phyloP scores from a whole-genome alignment of 176 grass and related monocot genomes.

The Olyra latifolia region DNA sequence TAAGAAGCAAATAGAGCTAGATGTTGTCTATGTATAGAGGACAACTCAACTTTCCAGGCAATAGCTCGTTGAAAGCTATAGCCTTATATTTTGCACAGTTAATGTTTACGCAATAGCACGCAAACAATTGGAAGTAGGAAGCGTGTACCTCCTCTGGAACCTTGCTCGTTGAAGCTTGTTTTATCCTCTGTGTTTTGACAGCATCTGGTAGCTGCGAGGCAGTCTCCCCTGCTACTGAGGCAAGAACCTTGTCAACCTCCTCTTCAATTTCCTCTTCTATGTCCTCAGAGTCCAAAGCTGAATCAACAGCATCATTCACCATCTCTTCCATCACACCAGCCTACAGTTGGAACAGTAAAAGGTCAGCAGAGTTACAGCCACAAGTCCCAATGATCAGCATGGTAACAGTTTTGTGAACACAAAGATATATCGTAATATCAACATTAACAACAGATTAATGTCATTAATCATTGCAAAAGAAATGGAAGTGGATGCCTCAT shows the following conservation, averaged over 20 bases:
- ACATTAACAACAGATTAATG: not conserved
- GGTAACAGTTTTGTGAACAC: not conserved
- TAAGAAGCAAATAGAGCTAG: not conserved
- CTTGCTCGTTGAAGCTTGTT: constrained; percentile 63
- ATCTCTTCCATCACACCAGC: constrained; percentile 95
- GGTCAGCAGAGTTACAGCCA: constrained; percentile 9
- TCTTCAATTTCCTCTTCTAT: constrained; percentile 93
- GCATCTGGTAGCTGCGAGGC: constrained; percentile 77
- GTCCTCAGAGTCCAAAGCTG: constrained; percentile 91
- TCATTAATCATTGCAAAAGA: not conserved
- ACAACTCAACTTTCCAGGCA: not conserved
- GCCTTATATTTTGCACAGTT: not conserved
- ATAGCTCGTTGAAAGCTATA: not conserved
- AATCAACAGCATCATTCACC: constrained; percentile 87
- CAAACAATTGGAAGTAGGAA: not conserved
- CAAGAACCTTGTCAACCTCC: constrained; percentile 92
- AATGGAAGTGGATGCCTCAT: not conserved
- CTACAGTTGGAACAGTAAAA: constrained; percentile 37
- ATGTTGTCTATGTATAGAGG: not conserved
- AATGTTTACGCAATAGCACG: not conserved
- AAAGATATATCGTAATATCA: not conserved
- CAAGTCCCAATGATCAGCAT: not conserved
- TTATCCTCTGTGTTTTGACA: constrained; percentile 59
- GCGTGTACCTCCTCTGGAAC: constrained; percentile 52
- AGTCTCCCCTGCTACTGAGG: constrained; percentile 70